A percentile compares a stretch with the other conserved stretches of the same genome.
Evolutionary conservation across 2,329 filamentous ascomycete species (phyloP).

Genomic region (Trichoderma sp.): DNA sequence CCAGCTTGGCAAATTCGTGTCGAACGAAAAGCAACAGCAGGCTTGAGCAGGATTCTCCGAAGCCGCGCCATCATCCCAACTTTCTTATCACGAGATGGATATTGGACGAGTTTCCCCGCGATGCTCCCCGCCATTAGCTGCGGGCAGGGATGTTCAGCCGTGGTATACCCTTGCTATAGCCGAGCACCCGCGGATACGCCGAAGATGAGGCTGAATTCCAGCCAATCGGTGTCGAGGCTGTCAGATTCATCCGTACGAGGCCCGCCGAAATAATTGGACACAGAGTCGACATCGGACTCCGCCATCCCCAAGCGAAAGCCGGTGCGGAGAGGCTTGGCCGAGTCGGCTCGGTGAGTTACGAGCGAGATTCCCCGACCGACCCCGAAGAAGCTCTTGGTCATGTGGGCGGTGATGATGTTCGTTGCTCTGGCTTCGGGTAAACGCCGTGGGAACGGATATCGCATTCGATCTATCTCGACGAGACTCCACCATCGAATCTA

Average conservation of each 20-base stretch:
- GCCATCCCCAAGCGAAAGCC: background rate
- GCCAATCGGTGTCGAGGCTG: background rate
- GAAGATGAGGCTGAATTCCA: background rate
- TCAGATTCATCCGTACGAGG: background rate
- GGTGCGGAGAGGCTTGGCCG: background rate
- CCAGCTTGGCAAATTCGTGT: background rate
- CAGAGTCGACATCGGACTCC: background rate
- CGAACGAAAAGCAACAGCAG: background rate
- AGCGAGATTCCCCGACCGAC: conserved; percentile 5
- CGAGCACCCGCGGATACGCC: background rate
- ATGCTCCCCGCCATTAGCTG: conserved; percentile 4
- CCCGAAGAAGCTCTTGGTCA: background rate
- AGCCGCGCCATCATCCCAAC: background rate
- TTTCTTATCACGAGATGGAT: conserved; percentile 3
- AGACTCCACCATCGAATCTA: conserved; percentile 1
- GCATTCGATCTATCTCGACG: background rate
- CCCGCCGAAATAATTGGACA: background rate
- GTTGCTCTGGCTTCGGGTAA: background rate
- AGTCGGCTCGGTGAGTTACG: background rate
- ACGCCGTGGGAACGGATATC: background rate
- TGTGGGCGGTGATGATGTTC: background rate
- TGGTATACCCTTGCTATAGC: background rate
- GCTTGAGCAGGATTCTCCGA: conserved; percentile 16
- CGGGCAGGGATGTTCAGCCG: background rate
- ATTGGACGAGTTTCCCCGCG: conserved; percentile 12